Evolutionary conservation across 2,329 filamentous ascomycete species (phyloP).

Genomic region (Emergomyces africanus): DNA sequence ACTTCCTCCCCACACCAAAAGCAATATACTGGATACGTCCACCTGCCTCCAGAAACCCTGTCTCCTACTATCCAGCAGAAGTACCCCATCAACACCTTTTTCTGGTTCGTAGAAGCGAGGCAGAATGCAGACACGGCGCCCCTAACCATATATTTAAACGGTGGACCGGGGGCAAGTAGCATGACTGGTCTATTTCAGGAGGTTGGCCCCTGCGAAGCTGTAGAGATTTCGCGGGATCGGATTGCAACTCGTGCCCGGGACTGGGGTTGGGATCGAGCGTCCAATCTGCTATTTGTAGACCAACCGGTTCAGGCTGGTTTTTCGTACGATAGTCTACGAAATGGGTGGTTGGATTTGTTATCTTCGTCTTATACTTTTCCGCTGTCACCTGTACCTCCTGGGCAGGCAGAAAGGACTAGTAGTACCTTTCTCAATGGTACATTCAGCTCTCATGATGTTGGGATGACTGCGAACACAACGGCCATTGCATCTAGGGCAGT

Average conservation of each 20-base stretch:
- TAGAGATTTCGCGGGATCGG: conserved; percentile 22
- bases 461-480: conserved; percentile 37
- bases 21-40: conserved; percentile 10
- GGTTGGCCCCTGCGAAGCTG: conserved; percentile 33
- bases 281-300: conserved; percentile 59
- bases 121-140: conserved; percentile 32
- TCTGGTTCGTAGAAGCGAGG: conserved; percentile 37
- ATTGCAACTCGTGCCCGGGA: conserved; percentile 31
- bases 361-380: conserved; percentile 5
- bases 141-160: conserved; percentile 34
- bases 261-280: conserved; percentile 43
- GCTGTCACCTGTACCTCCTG: conserved; percentile 28
- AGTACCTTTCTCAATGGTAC: conserved; percentile 39
- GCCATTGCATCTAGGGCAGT: conserved; percentile 40
- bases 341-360: conserved; percentile 10
- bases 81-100: conserved; percentile 13
- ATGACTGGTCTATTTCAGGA: conserved; percentile 31
- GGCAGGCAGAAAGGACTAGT: conserved; percentile 21
- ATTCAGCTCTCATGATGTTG: conserved; percentile 34
- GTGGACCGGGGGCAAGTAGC: conserved; percentile 34
- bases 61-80: conserved; percentile 6
- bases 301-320: conserved; percentile 47
- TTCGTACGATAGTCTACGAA: conserved; percentile 9
- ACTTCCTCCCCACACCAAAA: conserved; percentile 41
- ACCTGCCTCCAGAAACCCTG: conserved; percentile 6